Percentiles rank a stretch among this genome's conserved stretches.
Conservation (phyloP, 164 flowering plant species). For the Tinospora cordifolia region DNA sequence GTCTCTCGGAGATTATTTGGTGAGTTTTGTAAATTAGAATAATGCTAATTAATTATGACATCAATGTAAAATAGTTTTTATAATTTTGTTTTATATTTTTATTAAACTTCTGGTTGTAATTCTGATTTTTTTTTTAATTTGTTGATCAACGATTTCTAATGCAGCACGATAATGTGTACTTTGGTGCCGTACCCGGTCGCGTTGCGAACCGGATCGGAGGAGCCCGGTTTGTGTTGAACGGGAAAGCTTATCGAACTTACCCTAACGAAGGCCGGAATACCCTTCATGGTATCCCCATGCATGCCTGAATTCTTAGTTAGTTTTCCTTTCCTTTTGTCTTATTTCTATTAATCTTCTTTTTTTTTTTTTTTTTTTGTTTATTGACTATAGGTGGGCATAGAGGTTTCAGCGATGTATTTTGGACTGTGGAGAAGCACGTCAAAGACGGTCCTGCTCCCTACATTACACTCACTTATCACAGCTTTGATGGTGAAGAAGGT, state of each 20-base stretch:
- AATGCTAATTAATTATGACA: too few species aligned
- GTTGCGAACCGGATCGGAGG: slow-evolving; percentile 71
- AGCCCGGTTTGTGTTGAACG: slow-evolving; percentile 51
- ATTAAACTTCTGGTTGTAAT: background rate
- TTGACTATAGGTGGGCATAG: slow-evolving; percentile 28
- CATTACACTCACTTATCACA: slow-evolving; percentile 33
- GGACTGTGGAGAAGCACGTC: slow-evolving; percentile 35
- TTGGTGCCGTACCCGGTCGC: slow-evolving; percentile 69
- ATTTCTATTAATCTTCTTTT: background rate
- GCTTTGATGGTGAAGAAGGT: slow-evolving; percentile 56
- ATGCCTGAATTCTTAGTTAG: too few species aligned
- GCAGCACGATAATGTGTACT: slow-evolving; percentile 58
- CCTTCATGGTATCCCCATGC: slow-evolving; percentile 38
- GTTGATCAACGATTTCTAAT: too few species aligned
- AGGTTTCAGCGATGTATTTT: slow-evolving; percentile 48
- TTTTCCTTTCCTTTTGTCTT: background rate
- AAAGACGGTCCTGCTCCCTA: slow-evolving; percentile 23
- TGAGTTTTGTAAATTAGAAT: too few species aligned
- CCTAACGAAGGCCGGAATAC: slow-evolving; percentile 62
- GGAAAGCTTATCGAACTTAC: slow-evolving; percentile 36
- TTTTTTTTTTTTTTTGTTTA: background rate
- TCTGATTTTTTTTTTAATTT: too few species aligned
- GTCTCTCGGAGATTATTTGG: slow-evolving; percentile 42
- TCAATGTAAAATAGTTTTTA: too few species aligned
- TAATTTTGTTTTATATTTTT: too few species aligned